These are phyloP conservation scores for Eucalyptus polyanthemos DNA, from an alignment of 345 rosid species.

Conservation along the genomic window DNA sequence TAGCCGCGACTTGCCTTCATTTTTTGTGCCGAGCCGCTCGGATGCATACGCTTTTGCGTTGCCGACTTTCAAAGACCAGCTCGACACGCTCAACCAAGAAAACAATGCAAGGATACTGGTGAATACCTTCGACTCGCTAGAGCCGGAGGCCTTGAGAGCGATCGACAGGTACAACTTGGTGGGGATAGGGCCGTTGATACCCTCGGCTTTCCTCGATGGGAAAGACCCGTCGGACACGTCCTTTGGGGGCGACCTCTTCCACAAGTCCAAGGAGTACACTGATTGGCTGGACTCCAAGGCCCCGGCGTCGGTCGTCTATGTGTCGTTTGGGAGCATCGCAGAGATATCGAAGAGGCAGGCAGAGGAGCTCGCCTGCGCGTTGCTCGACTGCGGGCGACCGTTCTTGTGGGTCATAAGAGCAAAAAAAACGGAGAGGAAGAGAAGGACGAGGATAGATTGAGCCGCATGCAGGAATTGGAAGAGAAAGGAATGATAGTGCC, in stretches of 20 bases:
- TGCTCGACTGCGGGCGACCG: conserved; percentile 11
- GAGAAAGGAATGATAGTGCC: conserved; percentile 38
- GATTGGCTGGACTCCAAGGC: conserved; percentile 35
- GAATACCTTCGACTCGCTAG: conserved; percentile 54
- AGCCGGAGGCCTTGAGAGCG: conserved; percentile 25
- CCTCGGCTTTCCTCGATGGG: conserved; percentile 17
- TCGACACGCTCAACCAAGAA: conserved; percentile 21
- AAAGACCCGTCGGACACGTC: conserved; percentile 1
- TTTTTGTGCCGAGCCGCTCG: conserved; percentile 12
- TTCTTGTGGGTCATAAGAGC: conserved; percentile 48
- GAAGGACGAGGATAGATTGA: conserved; percentile 3
- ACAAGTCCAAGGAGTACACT: conserved; percentile 6
- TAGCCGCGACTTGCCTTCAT: conserved; percentile 37
- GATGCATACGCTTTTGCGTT: background rate
- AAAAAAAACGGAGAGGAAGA: conserved; percentile 3
- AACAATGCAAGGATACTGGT: conserved; percentile 28
- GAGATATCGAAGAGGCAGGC: conserved; percentile 24
- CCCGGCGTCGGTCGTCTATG: conserved; percentile 17
- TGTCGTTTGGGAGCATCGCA: conserved; percentile 41
- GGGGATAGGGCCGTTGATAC: conserved; percentile 48
- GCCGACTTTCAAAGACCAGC: conserved; percentile 4
- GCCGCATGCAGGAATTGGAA: conserved; percentile 26
- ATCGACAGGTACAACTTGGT: conserved; percentile 3
- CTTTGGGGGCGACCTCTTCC: conserved; percentile 18
- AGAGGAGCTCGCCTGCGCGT: conserved; percentile 8